Base-by-base conservation (phyloP, 192 early-diverging fungal species). In the Coemansia javaensis region DNA sequence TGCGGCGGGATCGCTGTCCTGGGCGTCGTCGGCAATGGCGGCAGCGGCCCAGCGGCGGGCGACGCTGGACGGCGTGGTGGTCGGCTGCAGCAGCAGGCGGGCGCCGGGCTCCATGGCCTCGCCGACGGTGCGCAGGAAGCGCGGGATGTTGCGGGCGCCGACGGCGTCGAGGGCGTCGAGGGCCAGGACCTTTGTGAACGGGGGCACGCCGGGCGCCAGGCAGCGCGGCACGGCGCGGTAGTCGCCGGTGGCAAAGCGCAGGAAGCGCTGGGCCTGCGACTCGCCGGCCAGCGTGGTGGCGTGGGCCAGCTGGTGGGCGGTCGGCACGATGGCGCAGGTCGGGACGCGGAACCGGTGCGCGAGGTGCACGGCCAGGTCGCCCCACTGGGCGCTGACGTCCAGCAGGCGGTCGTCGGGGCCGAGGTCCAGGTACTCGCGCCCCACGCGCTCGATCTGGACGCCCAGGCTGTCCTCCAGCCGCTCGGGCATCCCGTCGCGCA, bases 301-400 rank as follows among this genome's bases (percentile, higher is more conserved):
- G 21, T 77, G 63, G 0, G 53, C 48, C 12, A 69, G 63, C 50
- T 70, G 74, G 32, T 62, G 53, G 5, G 62, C 22, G 13, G 66
- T 70, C 17, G 57, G 38, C 0, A 67, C 58, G 1, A 70, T 40
- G 3, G 62, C 67, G 41, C 56, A 60, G 11, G 67, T 69, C 5
- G 57, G 62, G 3, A 65, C 59, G 15, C 57, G 53, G 17, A 47
- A 58, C 38, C 63, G 59, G 40, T 69, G 67, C 2, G 61, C 58
- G 42, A 70, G 32, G 13, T 66, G 70, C 28, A 77, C 61, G 7
- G 67, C 62, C 46, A 77, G n/a, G 24, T 70, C 67, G 24, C 75
- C 75, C 75, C 75, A 77, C 32, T 63, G 63, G 25, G 63, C 55
- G 30, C 57, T 55, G 30, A 64, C 35, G 22, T 70, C 67, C 10